Conservation (phyloP, 176 grass and related monocot genomes). For the Aegilops umbellulata region DNA sequence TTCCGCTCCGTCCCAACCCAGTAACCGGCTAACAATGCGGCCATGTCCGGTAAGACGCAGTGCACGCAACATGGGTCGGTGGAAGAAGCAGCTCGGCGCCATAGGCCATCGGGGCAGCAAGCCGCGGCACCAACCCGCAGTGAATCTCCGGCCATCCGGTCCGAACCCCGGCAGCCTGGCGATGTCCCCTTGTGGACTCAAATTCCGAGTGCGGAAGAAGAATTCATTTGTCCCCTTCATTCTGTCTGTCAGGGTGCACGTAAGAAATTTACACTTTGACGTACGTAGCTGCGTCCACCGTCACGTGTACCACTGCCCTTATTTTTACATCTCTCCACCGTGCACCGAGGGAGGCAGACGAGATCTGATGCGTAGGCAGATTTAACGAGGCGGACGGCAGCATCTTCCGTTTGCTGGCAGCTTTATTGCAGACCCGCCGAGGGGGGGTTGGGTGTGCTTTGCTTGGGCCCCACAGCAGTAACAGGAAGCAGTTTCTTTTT, state of each 20-base stretch:
- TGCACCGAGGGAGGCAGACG: not conserved
- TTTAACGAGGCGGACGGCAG: not conserved
- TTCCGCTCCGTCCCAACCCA: too few species aligned
- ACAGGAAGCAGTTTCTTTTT: not conserved
- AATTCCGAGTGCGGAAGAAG: too few species aligned
- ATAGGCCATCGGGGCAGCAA: too few species aligned
- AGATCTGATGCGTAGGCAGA: not conserved
- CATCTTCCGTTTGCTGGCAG: conserved; percentile 3
- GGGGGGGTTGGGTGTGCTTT: not conserved
- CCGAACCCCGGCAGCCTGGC: too few species aligned
- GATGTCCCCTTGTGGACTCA: too few species aligned
- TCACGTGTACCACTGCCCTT: not conserved
- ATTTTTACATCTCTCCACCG: not conserved
- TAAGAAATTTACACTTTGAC: not conserved
- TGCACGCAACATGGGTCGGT: too few species aligned
- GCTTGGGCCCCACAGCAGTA: not conserved
- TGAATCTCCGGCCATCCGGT: too few species aligned
- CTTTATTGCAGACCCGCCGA: not conserved
- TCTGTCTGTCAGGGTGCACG: not conserved
- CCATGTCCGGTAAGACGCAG: too few species aligned
- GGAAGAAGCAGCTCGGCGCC: too few species aligned
- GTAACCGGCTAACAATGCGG: too few species aligned
- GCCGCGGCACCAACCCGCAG: too few species aligned
- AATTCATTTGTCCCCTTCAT: not conserved
- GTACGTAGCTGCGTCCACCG: not conserved